Conservation (phyloP, 2,329 filamentous ascomycete genomes). For the Penicillium sp. region DNA sequence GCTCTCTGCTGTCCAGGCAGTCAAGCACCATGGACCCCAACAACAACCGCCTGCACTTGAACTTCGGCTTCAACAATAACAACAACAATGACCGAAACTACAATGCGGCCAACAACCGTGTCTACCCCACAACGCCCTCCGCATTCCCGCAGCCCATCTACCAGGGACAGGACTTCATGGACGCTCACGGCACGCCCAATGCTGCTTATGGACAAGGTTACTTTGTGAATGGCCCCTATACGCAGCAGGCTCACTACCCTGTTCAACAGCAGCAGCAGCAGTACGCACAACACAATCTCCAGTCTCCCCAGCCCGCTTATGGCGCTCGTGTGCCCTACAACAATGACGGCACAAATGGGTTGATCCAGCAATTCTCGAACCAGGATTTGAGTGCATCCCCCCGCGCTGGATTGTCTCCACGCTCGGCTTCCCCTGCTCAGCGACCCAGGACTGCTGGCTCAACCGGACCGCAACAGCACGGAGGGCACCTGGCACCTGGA, state of each 20-base stretch:
- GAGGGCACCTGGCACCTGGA: slow-evolving; percentile 67
- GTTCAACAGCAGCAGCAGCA: slow-evolving; percentile 46
- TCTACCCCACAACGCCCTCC: slow-evolving; percentile 85
- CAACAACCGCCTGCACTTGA: slow-evolving; percentile 54
- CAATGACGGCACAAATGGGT: slow-evolving; percentile 79
- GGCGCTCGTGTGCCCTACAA: slow-evolving; percentile 51
- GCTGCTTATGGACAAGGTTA: slow-evolving; percentile 49
- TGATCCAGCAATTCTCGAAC: slow-evolving; percentile 94
- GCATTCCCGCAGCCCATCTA: slow-evolving; percentile 92
- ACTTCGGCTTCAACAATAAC: slow-evolving; percentile 48
- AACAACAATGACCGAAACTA: slow-evolving; percentile 53
- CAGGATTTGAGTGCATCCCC: slow-evolving; percentile 80
- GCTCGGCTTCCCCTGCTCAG: slow-evolving; percentile 65
- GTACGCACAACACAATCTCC: slow-evolving; percentile 52
- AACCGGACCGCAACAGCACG: slow-evolving; percentile 51
- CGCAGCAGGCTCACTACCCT: slow-evolving; percentile 14
- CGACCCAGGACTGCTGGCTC: slow-evolving; percentile 81
- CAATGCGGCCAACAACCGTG: slow-evolving; percentile 60
- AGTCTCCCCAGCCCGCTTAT: slow-evolving; percentile 50
- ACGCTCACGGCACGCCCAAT: slow-evolving; percentile 38
- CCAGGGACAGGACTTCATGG: slow-evolving; percentile 60
- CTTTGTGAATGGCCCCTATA: slow-evolving; percentile 60
- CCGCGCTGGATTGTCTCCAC: slow-evolving; percentile 65
- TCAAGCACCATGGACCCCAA: slow-evolving; percentile 53
- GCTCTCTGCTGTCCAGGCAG: slow-evolving; percentile 40